Percentiles rank a stretch among this genome's conserved stretches.
Conservation (phyloP, 371 early-diverging fungal genomes). For the Dentiscutata heterogama region DNA sequence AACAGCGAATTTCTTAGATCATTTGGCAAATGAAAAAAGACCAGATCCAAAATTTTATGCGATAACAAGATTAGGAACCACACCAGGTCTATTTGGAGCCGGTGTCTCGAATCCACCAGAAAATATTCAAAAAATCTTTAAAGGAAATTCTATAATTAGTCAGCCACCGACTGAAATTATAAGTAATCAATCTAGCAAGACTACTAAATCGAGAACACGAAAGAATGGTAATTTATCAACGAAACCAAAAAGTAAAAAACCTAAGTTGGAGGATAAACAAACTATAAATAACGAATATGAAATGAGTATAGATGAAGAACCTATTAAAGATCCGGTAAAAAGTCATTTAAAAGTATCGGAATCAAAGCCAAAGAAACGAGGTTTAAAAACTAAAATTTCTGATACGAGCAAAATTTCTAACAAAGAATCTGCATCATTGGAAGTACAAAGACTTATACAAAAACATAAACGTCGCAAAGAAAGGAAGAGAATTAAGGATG, state of each 20-base stretch:
- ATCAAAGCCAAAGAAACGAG: background rate
- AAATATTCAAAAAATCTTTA: constrained; percentile 10
- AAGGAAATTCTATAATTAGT: background rate
- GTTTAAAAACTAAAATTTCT: background rate
- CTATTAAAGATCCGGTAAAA: background rate
- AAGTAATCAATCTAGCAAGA: background rate
- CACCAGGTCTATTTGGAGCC: constrained; percentile 1
- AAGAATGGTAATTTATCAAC: constrained; percentile 1
- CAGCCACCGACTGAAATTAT: background rate
- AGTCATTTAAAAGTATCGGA: background rate
- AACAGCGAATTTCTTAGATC: constrained; percentile 15
- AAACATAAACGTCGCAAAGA: constrained; percentile 4
- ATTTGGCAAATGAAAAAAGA: constrained; percentile 9
- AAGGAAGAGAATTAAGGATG: background rate
- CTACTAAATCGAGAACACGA: background rate
- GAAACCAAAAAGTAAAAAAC: constrained; percentile 7
- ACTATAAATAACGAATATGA: background rate
- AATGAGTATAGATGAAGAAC: background rate
- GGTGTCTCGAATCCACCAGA: background rate
- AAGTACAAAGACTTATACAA: constrained; percentile 4
- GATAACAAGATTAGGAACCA: constrained; percentile 1
- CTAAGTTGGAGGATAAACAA: background rate
- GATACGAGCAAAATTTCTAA: background rate
- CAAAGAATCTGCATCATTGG: background rate
- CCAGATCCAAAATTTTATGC: constrained; percentile 16